Conservation (phyloP, 768 basidiomycete species). For the Dendrothele bispora region DNA sequence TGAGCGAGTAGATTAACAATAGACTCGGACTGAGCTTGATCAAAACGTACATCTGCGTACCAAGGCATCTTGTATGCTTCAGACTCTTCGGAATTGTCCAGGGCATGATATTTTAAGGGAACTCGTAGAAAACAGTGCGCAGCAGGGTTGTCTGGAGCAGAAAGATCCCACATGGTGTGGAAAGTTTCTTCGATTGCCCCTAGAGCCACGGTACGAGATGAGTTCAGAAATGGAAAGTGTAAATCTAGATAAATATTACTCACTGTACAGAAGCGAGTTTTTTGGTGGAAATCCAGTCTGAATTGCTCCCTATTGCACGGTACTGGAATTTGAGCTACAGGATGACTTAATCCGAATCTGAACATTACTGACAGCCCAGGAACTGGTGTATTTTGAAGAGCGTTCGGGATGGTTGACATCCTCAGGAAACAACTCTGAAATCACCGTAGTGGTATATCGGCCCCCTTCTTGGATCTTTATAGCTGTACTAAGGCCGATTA, state of each 20-base stretch:
- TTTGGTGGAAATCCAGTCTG: constrained; percentile 33
- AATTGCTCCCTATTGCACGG: constrained; percentile 49
- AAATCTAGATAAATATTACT: constrained; percentile 8
- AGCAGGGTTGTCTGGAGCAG: constrained; percentile 51
- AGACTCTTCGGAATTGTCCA: constrained; percentile 33
- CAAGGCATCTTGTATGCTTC: constrained; percentile 35
- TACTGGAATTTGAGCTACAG: constrained; percentile 15
- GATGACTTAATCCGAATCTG: neutral
- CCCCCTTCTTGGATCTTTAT: constrained; percentile 48
- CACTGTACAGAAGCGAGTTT: neutral
- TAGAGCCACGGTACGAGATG: constrained; percentile 21
- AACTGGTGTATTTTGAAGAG: constrained; percentile 51
- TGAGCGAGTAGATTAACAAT: too few species aligned
- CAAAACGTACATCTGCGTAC: constrained; percentile 52
- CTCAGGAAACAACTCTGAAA: constrained; percentile 55
- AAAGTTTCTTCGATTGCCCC: constrained; percentile 75
- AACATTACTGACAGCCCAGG: constrained; percentile 50
- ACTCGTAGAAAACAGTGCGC: constrained; percentile 64
- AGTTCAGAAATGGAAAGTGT: neutral
- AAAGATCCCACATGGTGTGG: constrained; percentile 72
- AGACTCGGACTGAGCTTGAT: constrained; percentile 17
- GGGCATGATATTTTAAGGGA: constrained; percentile 54
- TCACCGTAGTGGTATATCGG: constrained; percentile 45
- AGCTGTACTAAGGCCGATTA: constrained; percentile 56
- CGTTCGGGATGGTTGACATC: constrained; percentile 48